These are phyloP conservation scores for Calonectria leucothoes DNA, from an alignment of 2,329 filamentous ascomycete genomes.

Conservation along the genomic window DNA sequence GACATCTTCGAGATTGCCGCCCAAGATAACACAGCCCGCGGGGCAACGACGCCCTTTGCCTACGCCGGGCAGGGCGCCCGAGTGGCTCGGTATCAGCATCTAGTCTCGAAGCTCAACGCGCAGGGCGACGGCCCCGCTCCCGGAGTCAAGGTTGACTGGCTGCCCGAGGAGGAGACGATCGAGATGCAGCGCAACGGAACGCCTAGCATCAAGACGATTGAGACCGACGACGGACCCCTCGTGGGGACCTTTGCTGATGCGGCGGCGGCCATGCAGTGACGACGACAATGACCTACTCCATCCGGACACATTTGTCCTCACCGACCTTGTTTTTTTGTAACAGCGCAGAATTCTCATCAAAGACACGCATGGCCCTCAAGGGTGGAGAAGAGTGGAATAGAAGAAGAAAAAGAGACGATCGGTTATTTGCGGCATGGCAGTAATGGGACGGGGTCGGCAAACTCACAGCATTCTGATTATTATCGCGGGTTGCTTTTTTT, in stretches of 20 bases:
- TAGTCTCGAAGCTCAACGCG: conserved; percentile 68
- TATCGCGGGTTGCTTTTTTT: background rate
- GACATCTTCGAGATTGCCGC: conserved; percentile 75
- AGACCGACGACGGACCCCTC: conserved; percentile 55
- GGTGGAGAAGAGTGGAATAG: conserved; percentile 4
- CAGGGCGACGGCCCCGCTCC: conserved; percentile 53
- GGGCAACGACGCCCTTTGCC: conserved; percentile 54
- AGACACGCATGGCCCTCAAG: background rate
- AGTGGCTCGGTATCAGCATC: conserved; percentile 69
- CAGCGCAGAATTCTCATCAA: background rate
- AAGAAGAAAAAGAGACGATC: background rate
- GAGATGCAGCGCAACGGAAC: conserved; percentile 56
- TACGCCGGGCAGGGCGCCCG: conserved; percentile 67
- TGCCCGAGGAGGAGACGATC: conserved; percentile 61
- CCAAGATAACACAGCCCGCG: conserved; percentile 54
- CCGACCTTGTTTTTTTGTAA: background rate
- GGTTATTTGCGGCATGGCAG: background rate
- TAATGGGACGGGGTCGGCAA: background rate
- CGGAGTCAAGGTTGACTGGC: conserved; percentile 66
- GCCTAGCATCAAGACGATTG: conserved; percentile 48
- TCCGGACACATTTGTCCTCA: conserved; percentile 1
- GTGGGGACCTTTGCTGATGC: conserved; percentile 72
- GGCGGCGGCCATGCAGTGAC: conserved; percentile 61
- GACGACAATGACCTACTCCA: conserved; percentile 11
- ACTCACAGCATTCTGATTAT: conserved; percentile 1